Evolutionary conservation across 495 filamentous ascomycete genomes (phyloP), one percentile per base, ranked within the genome.

Genomic region (Oidiodendron maius): DNA sequence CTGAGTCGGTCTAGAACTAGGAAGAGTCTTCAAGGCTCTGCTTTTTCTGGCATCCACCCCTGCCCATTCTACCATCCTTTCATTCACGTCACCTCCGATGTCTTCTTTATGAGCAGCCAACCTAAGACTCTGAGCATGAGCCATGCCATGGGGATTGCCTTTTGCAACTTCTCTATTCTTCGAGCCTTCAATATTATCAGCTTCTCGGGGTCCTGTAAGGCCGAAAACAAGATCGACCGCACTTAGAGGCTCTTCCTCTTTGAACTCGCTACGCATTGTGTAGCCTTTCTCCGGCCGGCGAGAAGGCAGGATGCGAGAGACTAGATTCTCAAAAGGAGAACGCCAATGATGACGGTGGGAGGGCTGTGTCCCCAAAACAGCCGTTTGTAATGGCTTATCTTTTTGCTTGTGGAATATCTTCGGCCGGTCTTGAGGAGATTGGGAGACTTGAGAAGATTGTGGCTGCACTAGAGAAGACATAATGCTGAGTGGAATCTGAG

Each of bases 201-300:
- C 5, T 12, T 30, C 12, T 30, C 12, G 26, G 26, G 10, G 15
- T 13, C 3, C 30, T 2, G 17, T 8, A 6, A 36, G 3, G 10
- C 39, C 24, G 24, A 44, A 56, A 17, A 56, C 48, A 20, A 50
- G 40, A 16, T 43, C 32, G 1, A 34, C 46, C 28, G 50, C 21
- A 44, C 41, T 40, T 10, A 45, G 30, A 10, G 48, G 30, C n/a
- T 45, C 39, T 17, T 51, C 48, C 39, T 52, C 52, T 40, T 51
- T 50, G 16, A 62, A 57, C 6, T 52, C 41, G 2, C 36, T 22
- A 22, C 61, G 64, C 16, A 48, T 37, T 1, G 73, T 73, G 8
- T 67, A 56, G 10, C 73, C 71, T 13, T 59, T 62, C 40, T 75
- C 73, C 2, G 66, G 61, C 1, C 67, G 67, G 18, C 63, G 60